Base-by-base conservation (phyloP, 2,329 filamentous ascomycete species). In the Epichloe sp. region DNA sequence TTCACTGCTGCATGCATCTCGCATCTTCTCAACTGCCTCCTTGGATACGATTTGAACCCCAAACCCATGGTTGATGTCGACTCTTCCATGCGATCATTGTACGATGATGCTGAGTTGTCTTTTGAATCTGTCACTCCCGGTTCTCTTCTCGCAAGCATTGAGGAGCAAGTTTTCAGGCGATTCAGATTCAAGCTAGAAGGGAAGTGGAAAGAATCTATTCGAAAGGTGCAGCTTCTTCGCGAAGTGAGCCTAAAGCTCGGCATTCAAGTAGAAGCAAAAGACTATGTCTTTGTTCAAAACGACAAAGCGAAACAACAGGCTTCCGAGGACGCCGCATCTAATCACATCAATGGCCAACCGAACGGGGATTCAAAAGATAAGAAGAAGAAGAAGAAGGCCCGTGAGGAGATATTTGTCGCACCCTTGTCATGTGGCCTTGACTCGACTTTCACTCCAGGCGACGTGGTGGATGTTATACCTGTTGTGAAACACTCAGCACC, bases 401-500 rank as follows among this genome's bases (percentile, higher is more conserved):
- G 76, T 49, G 76, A 83, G 44, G 69, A 65, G 38, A 81, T 79
- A 17, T 72, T 74, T 1, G 66, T 74, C 17, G 70, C 71, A 56
- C 54, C 68, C 63, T 59, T 71, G 59, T 58, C 75, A 66, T 54
- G 68, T 60, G 58, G 66, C 67, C 58, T 62, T 7, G 62, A 66
- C 2, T 63, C 69, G 54, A 70, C 67, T 12, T 97, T 98, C 69
- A 76, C 73, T 48, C 75, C 88, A 0, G 89, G 95, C 54, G 89
- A 98, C 60, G 78, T 98, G 56, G 70, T 95, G 58, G 96, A 96
- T 68, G 77, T 96, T 54, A 87, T 96, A n/a, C 93, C 93, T 7
- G 72, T 97, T 44, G 80, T 97, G 62, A 97, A 97, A 75, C 90
- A 98, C 65, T 93, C 93, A 4, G 84, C 86, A 54, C 93, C 91